Percentiles rank a stretch among this genome's conserved stretches.
These are phyloP conservation scores for Ceratocystis variospora DNA, from an alignment of 2,329 filamentous ascomycete species.

Conservation along the genomic window DNA sequence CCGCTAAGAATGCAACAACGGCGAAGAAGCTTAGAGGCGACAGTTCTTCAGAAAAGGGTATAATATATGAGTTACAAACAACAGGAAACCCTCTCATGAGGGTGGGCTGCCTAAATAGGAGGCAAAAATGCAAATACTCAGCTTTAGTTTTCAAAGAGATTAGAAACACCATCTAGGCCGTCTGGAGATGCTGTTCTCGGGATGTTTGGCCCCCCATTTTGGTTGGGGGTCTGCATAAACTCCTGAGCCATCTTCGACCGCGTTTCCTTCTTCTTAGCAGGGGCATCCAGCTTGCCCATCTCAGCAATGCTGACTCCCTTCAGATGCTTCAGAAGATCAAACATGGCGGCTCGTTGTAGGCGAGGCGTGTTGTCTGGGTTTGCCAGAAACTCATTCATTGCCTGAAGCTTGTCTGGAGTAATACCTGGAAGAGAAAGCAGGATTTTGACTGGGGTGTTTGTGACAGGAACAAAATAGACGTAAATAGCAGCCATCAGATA, in stretches of 20 bases:
- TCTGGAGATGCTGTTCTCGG: conserved; percentile 33
- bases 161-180: conserved; percentile 41
- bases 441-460: conserved; percentile 56
- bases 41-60: background rate
- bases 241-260: conserved; percentile 50
- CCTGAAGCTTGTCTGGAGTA: conserved; percentile 50
- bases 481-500: conserved; percentile 77
- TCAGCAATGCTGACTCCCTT: conserved; percentile 88
- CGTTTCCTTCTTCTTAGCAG: conserved; percentile 32
- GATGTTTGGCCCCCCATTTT: conserved; percentile 18
- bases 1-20: background rate
- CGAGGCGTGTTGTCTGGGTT: conserved; percentile 49
- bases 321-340: conserved; percentile 74
- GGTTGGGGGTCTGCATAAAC: conserved; percentile 45
- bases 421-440: conserved; percentile 73
- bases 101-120: background rate
- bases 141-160: conserved; percentile 32
- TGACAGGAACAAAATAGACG: conserved; percentile 56
- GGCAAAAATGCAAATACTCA: background rate
- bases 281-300: conserved; percentile 66
- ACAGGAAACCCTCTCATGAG: background rate
- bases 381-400: conserved; percentile 46
- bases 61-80: background rate
- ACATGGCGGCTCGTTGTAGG: conserved; percentile 64
- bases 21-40: background rate